Conservation (phyloP, 2,329 filamentous ascomycete genomes). For the Aureobasidium musti region DNA sequence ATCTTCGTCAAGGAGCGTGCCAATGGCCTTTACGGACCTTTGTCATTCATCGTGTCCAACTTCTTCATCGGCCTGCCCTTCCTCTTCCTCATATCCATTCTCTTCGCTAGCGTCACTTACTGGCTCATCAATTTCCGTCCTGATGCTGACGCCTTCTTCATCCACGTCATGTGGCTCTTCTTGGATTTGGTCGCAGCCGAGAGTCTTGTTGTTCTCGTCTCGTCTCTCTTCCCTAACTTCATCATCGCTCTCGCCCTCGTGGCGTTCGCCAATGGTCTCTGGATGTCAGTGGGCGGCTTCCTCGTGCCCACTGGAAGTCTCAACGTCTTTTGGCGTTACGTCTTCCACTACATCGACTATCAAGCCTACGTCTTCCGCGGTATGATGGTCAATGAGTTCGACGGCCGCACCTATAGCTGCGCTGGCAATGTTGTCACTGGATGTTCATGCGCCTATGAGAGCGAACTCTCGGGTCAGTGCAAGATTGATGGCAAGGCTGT, state of each 20-base stretch:
- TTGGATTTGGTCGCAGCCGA: constrained; percentile 80
- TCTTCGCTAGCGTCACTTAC: constrained; percentile 75
- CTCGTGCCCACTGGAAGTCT: constrained; percentile 69
- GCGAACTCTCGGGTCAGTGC: constrained; percentile 61
- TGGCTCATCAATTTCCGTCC: constrained; percentile 76
- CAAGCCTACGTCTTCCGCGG: constrained; percentile 81
- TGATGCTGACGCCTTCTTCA: constrained; percentile 67
- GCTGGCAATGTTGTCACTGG: constrained; percentile 39
- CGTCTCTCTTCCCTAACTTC: constrained; percentile 71
- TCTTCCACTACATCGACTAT: constrained; percentile 85
- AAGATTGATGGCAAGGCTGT: constrained; percentile 68
- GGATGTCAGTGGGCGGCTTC: constrained; percentile 84
- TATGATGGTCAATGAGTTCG: constrained; percentile 89
- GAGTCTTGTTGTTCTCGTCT: constrained; percentile 74
- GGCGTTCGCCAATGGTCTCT: constrained; percentile 81
- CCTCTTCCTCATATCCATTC: constrained; percentile 70
- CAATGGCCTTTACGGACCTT: constrained; percentile 75
- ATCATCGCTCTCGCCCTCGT: constrained; percentile 75
- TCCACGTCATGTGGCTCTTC: constrained; percentile 80
- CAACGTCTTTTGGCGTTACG: constrained; percentile 81
- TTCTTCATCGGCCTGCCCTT: constrained; percentile 79
- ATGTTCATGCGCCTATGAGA: constrained; percentile 70
- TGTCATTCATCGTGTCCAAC: constrained; percentile 71
- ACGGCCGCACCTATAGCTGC: constrained; percentile 62
- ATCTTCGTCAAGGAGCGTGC: constrained; percentile 73